phyloP scores from a whole-genome alignment of 2,329 filamentous ascomycete genomes.

The Talaromyces albobiverticillius region DNA sequence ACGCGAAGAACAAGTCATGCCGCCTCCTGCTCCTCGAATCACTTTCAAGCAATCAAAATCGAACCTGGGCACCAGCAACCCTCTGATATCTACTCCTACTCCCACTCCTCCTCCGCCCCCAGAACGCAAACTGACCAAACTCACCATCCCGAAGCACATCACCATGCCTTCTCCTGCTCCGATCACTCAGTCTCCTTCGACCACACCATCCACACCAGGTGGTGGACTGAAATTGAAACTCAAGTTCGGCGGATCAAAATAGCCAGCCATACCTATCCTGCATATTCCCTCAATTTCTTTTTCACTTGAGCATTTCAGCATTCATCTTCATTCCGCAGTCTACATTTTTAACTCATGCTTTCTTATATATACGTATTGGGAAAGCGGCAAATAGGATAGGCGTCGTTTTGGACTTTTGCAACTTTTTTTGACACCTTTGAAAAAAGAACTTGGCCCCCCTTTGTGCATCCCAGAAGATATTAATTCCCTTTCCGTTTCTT shows the following conservation, averaged over 20 bases:
- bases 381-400: neutral
- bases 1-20: slow-evolving; percentile 35
- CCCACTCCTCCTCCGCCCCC: slow-evolving; percentile 20
- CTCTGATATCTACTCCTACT: neutral
- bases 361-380: neutral
- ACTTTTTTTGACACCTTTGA: neutral
- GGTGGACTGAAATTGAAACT: slow-evolving; percentile 43
- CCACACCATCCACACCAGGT: slow-evolving; percentile 30
- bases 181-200: slow-evolving; percentile 24
- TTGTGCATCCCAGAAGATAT: neutral
- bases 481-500: neutral
- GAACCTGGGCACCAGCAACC: slow-evolving; percentile 28
- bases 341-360: neutral
- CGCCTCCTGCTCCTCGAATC: slow-evolving; percentile 35
- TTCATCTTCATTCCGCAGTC: neutral
- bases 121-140: slow-evolving; percentile 26
- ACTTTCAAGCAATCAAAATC: slow-evolving; percentile 44
- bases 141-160: slow-evolving; percentile 32
- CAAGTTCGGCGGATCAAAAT: slow-evolving; percentile 36
- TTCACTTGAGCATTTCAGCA: neutral
- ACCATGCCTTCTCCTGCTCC: slow-evolving; percentile 27
- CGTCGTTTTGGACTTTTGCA: neutral
- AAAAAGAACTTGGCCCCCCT: no score
- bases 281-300: neutral
- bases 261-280: neutral